A percentile compares a stretch with the other conserved stretches of the same genome.
Conservation (phyloP, 345 rosid species). For the Syzygium aqueum region DNA sequence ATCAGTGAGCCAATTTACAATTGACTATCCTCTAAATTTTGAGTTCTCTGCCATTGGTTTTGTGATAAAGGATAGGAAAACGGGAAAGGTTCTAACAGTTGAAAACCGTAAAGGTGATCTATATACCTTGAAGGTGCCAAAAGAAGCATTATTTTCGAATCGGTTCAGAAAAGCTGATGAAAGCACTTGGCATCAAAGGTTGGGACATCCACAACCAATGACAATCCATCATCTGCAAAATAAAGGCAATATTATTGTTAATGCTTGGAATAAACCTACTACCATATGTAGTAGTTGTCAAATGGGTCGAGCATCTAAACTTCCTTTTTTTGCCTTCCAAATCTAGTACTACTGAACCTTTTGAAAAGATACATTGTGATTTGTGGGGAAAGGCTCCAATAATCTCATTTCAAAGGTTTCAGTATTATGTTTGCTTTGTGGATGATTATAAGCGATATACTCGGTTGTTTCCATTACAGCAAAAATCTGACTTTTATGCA, state of each 20-base stretch:
- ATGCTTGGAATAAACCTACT: neutral
- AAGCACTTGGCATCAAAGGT: neutral
- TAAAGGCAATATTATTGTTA: fast-evolving
- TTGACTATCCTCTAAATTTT: neutral
- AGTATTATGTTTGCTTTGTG: neutral
- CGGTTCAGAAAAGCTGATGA: neutral
- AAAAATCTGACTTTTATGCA: neutral
- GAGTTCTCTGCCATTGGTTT: neutral
- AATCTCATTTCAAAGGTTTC: neutral
- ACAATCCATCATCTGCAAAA: neutral
- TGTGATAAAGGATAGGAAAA: neutral
- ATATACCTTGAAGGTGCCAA: neutral
- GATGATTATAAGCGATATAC: neutral
- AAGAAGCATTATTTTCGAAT: neutral
- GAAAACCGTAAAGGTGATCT: neutral
- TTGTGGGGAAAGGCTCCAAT: neutral
- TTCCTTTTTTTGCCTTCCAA: neutral
- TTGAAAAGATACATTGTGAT: neutral
- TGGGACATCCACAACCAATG: neutral
- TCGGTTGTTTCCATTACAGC: neutral
- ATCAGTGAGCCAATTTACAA: neutral
- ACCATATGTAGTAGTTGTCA: neutral
- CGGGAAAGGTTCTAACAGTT: neutral
- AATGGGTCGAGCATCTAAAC: neutral
- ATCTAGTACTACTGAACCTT: neutral